Base-by-base conservation (phyloP, 2,329 filamentous ascomycete genomes). In the Mariannaea elegans region DNA sequence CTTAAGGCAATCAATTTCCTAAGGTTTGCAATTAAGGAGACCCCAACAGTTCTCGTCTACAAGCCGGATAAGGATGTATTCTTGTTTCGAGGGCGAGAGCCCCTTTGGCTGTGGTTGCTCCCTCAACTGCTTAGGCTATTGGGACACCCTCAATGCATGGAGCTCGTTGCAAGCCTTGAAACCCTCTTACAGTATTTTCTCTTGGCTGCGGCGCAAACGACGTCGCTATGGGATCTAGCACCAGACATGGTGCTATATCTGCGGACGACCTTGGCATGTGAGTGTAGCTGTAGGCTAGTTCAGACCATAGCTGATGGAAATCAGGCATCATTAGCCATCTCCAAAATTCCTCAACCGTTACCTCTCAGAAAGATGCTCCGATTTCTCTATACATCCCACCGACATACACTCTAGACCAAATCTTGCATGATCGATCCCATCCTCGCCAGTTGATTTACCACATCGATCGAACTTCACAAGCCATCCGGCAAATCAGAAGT, bases 1-100 rank as follows among this genome's bases (percentile, higher is more conserved):
- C 76, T 85, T 32, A 90, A 93, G 71, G 93, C 92, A 51, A 83
- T 97, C 46, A 87, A 90, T 65, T 93, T 97, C 51, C 82, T 97
- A 42, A 84, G 85, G 57, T 84, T 90, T 50, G 91, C 91, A 3
- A 84, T 97, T 64, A 84, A 87, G 63, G 91, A 93, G 70, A 91
- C 90, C 7, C 93, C 91, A 2, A 79, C 82, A 34, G 84, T 93
- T n/a, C 79, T 94, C 24, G 77, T 83, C 18, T 81, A 80, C 59
- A 75, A 73, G 24, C 75, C 78, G 10, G 72, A 77, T 18, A 69
- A 70, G 3, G 76, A 76, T 41, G 73, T 75, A 3, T 80, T 82
- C 44, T 72, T 87, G 54, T 82, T 82, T 49, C 79, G 85, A 38
- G 84, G 87, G 14, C 76, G 76, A 36, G 87, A 89, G 61, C 83